Percentiles rank a stretch among this genome's conserved stretches.
Evolutionary conservation across 192 early-diverging fungal species (phyloP).

Genomic region (Coemansia sp.): DNA sequence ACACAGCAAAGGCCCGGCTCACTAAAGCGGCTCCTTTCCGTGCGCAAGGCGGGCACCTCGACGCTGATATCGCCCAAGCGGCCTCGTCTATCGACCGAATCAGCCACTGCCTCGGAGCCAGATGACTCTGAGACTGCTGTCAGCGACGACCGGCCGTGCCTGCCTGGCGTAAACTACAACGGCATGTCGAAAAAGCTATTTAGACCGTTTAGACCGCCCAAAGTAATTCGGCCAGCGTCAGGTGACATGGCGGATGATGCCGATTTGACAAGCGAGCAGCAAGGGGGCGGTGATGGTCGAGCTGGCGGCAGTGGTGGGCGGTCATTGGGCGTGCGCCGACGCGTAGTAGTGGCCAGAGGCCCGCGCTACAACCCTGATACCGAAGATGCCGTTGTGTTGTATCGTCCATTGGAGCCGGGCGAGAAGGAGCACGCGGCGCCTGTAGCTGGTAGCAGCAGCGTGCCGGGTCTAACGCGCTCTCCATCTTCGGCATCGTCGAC

Average conservation of each 20-base stretch:
- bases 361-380: constrained; percentile 83
- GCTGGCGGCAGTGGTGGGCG: constrained; percentile 5
- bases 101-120: constrained; percentile 3
- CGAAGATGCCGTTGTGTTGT: constrained; percentile 84
- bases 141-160: constrained; percentile 17
- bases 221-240: constrained; percentile 3
- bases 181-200: constrained; percentile 52
- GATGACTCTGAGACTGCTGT: constrained; percentile 1
- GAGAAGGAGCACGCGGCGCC: constrained; percentile 56
- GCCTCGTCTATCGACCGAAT: constrained; percentile 5
- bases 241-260: constrained; percentile 4
- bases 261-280: neutral
- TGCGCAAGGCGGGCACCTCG: constrained; percentile 22
- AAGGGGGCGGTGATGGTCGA: constrained; percentile 5
- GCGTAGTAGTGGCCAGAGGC: constrained; percentile 54
- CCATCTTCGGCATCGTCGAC: constrained; percentile 10
- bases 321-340: constrained; percentile 64
- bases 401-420: constrained; percentile 68
- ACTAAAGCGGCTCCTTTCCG: constrained; percentile 39
- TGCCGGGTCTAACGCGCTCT: constrained; percentile 27
- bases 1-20: constrained; percentile 9
- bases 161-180: constrained; percentile 54
- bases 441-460: constrained; percentile 24
- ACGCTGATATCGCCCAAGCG: constrained; percentile 12
- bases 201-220: constrained; percentile 55